Evolutionary conservation across 768 basidiomycete species (phyloP).

Genomic region (Strobilomyces confusus): DNA sequence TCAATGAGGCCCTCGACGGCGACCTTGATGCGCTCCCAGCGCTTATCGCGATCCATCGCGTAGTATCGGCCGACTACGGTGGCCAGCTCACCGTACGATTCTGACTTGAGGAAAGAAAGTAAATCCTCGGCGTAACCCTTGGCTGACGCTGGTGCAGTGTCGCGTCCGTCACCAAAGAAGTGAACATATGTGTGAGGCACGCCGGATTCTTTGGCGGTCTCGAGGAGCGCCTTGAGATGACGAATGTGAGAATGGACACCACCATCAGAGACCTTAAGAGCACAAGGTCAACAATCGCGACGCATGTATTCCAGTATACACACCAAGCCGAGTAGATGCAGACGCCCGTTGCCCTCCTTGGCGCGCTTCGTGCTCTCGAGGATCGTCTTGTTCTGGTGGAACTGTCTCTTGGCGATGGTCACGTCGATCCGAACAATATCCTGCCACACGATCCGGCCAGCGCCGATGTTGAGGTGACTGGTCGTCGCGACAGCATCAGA

Average conservation of each 20-base stretch:
- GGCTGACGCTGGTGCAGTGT: conserved; percentile 86
- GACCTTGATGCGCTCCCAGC: conserved; percentile 91
- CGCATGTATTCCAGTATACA: conserved; percentile 17
- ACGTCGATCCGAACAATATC: conserved; percentile 96
- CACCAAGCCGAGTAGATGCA: conserved; percentile 89
- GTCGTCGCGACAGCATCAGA: background rate
- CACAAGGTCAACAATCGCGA: conserved; percentile 1
- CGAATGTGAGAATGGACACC: conserved; percentile 96
- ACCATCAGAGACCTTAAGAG: conserved; percentile 77
- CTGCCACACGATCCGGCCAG: conserved; percentile 95
- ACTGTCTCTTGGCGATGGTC: conserved; percentile 82
- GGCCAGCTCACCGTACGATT: conserved; percentile 75
- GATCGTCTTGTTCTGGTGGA: conserved; percentile 75
- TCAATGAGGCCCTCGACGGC: conserved; percentile 82
- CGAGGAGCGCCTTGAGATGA: conserved; percentile 87
- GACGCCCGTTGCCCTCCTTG: conserved; percentile 75
- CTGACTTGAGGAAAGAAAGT: conserved; percentile 70
- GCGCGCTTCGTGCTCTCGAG: conserved; percentile 71
- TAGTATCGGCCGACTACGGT: conserved; percentile 91
- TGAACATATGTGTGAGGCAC: conserved; percentile 88
- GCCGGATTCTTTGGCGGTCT: conserved; percentile 80
- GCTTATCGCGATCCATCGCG: conserved; percentile 95
- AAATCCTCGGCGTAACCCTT: conserved; percentile 74
- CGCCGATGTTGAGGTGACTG: conserved; percentile 93
- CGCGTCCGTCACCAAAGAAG: conserved; percentile 93